Conservation (phyloP, 805 yeast genomes). For the Lipomyces yamadae region DNA sequence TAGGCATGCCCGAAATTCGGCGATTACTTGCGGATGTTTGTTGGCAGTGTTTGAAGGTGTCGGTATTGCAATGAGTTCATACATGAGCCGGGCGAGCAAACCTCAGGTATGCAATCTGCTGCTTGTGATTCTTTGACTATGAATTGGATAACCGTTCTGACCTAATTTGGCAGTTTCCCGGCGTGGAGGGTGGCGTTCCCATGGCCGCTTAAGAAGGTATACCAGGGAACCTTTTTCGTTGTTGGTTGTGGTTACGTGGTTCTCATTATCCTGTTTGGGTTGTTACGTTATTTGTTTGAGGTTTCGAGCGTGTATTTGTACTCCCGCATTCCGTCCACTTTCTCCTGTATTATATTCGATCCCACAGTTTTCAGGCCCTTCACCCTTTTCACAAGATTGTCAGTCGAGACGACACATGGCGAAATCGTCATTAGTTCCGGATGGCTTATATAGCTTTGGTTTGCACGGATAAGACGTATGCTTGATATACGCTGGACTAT, state of each 20-base stretch:
- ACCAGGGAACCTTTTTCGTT: not conserved
- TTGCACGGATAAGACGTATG: not conserved
- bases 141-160: not conserved
- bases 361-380: not conserved
- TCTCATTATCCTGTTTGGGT: not conserved
- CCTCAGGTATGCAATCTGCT: not conserved
- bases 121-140: not conserved
- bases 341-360: constrained; percentile 22
- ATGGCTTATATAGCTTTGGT: not conserved
- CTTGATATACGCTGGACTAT: not conserved
- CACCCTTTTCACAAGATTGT: not conserved
- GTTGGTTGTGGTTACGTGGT: not conserved
- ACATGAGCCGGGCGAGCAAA: constrained; percentile 71
- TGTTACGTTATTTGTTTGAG: not conserved
- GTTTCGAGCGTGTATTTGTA: not conserved
- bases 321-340: constrained; percentile 2
- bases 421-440: not conserved
- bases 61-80: constrained; percentile 81
- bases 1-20: constrained; percentile 94
- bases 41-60: constrained; percentile 98
- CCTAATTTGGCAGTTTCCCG: constrained; percentile 3
- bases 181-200: constrained; percentile 5
- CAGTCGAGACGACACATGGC: not conserved
- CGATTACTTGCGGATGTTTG: constrained; percentile 96
- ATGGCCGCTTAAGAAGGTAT: constrained; percentile 4